phyloP scores from a whole-genome alignment of 257 asterid species.

The Scutellaria minor region DNA sequence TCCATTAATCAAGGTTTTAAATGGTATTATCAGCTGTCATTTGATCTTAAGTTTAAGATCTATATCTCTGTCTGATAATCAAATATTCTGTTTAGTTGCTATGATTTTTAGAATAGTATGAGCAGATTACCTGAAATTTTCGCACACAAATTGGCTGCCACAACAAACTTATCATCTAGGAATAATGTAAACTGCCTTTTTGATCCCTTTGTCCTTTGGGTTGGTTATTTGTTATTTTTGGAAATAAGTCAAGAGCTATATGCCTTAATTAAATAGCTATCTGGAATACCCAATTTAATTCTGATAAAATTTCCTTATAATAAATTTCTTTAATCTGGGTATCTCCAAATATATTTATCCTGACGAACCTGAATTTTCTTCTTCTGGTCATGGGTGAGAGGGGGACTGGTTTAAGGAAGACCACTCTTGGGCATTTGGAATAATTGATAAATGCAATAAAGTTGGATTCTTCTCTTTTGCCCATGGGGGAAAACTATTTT shows the following conservation, averaged over 20 bases:
- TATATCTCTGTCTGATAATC: neutral
- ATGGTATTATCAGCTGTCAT: neutral
- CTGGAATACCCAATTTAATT: neutral
- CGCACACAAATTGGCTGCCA: neutral
- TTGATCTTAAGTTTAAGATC: constrained; percentile 19
- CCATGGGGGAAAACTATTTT: too few species aligned
- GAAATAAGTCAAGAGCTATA: neutral
- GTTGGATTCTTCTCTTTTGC: too few species aligned
- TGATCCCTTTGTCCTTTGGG: neutral
- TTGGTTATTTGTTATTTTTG: constrained; percentile 1
- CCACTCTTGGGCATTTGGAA: too few species aligned
- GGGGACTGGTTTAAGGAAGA: too few species aligned
- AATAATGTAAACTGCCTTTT: constrained; percentile 6
- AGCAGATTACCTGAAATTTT: constrained; percentile 4
- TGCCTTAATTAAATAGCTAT: neutral
- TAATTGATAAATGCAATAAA: too few species aligned
- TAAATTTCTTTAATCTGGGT: too few species aligned
- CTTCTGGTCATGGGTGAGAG: too few species aligned
- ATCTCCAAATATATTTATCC: too few species aligned
- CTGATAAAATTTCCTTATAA: too few species aligned
- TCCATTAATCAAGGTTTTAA: neutral
- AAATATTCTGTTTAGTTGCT: constrained; percentile 12
- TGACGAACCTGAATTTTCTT: too few species aligned
- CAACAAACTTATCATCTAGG: too few species aligned
- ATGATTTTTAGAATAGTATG: neutral